These are phyloP conservation scores for Fennellomyces sp. DNA, from an alignment of 371 early-diverging fungal genomes.

Conservation along the genomic window DNA sequence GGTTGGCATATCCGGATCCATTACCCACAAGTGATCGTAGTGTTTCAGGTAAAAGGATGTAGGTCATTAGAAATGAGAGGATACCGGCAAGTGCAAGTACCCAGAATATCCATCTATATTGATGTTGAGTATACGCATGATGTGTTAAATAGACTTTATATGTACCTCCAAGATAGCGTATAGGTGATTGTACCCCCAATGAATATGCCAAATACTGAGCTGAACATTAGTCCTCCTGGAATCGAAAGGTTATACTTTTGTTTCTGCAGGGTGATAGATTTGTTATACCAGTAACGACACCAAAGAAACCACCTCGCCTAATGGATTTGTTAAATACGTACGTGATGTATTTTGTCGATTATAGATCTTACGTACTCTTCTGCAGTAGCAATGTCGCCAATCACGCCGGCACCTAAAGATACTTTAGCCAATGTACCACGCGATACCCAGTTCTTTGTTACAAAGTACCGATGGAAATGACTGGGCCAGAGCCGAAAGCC, in stretches of 20 bases:
- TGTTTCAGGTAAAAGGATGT: slow-evolving; percentile 63
- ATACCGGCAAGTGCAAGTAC: slow-evolving; percentile 48
- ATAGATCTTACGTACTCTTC: slow-evolving; percentile 33
- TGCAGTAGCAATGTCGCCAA: slow-evolving; percentile 53
- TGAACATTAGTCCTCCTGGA: slow-evolving; percentile 3
- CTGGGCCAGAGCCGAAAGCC: slow-evolving; percentile 58
- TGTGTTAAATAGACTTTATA: not conserved
- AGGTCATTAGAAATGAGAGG: slow-evolving; percentile 36
- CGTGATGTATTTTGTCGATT: not conserved
- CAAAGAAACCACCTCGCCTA: not conserved
- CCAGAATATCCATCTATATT: slow-evolving; percentile 52
- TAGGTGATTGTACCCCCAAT: slow-evolving; percentile 18
- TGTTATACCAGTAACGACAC: slow-evolving; percentile 17
- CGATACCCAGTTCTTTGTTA: no score
- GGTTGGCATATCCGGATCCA: slow-evolving; percentile 20
- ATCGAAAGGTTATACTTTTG: no score
- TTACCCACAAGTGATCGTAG: slow-evolving; percentile 44
- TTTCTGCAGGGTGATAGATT: no score
- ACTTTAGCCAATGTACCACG: not conserved
- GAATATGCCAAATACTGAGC: slow-evolving; percentile 50
- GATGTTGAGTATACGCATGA: not conserved
- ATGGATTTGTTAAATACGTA: not conserved
- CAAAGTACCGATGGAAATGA: slow-evolving; percentile 48
- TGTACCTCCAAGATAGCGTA: slow-evolving; percentile 15
- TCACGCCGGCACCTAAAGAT: slow-evolving; percentile 18